Evolutionary conservation across 768 basidiomycete genomes (phyloP), one percentile per base, ranked within the genome.

Genomic region (Tylopilus vinaceipallidus): DNA sequence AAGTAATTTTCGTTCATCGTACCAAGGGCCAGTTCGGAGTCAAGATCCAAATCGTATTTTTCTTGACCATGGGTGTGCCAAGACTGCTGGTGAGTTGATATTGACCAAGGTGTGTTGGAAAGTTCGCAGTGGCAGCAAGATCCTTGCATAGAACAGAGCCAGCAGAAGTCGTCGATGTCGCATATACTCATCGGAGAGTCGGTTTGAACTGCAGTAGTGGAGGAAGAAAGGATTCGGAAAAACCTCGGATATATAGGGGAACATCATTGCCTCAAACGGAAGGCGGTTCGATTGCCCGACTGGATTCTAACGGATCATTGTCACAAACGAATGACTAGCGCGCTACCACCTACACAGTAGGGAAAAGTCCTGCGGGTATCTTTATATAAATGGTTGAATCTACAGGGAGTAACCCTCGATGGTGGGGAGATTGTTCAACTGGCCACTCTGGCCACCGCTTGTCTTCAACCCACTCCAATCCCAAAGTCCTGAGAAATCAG

Each of bases 401-500:
- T 61, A 70, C 20, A 57, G 57, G 24, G 29, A 49, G 54, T 71
- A 75, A 20, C 73, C 71, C 17, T 27, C 47, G 22, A 76, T 66
- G 9, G 54, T 57, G 16, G 59, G 54, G 44, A 58, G 61, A 52
- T 76, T 76, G 12, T 1, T 42, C 16, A 53, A 49, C 14, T 24
- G n/a, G 23, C 80, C 77, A 48, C 57, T 59, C 22, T 62, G 49
- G 16, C 80, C 81, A 3, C 82, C 82, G 1, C 64, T 62, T 20
- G 73, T 69, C 32, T 61, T 62, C 47, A 84, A 68, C 14, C 60
- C 63, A 5, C 74, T 57, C 79, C 80, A 83, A 56, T 79, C 61
- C 80, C 81, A 83, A 0, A 58, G 62, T 5, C 78, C 78, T 77
- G 37, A 22, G 20, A 19, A 47, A 22, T 37, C 12, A 1, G 13